Evolutionary conservation across 129 eudicot species (phyloP).

Genomic region (Centaurea solstitialis): DNA sequence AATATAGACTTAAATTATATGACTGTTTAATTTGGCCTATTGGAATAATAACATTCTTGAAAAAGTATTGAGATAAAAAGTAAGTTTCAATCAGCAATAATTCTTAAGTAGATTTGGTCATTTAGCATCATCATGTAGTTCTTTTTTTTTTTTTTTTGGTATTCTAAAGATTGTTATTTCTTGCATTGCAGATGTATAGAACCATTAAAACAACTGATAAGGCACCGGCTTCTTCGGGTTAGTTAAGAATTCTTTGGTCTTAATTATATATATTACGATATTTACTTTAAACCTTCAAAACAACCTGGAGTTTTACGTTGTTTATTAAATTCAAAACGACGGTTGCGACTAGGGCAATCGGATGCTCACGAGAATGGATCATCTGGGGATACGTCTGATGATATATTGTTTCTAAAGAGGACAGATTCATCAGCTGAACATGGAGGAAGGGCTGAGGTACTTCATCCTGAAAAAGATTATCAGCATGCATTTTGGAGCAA

Average conservation of each 20-base stretch:
- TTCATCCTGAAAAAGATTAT: slow-evolving; percentile 29
- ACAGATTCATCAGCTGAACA: slow-evolving; percentile 31
- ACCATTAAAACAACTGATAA: slow-evolving; percentile 94
- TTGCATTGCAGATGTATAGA: slow-evolving; percentile 78
- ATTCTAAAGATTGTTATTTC: background rate
- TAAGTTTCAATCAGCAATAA: background rate
- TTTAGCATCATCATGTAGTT: background rate
- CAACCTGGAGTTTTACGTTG: background rate
- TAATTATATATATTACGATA: background rate
- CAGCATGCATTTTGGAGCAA: slow-evolving; percentile 67
- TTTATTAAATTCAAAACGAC: slow-evolving; percentile 16
- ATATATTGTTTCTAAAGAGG: slow-evolving; percentile 43
- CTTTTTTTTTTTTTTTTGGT: background rate
- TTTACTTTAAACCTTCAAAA: background rate
- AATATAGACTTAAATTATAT: background rate
- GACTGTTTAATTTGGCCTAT: background rate
- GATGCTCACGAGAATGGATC: slow-evolving; percentile 67
- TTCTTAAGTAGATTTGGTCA: background rate
- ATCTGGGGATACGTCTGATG: slow-evolving; percentile 76
- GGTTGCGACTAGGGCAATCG: slow-evolving; percentile 56
- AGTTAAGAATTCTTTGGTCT: slow-evolving; percentile 5
- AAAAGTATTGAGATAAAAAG: background rate
- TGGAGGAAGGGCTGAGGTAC: slow-evolving; percentile 28
- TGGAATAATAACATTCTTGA: background rate
- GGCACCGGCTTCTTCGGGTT: slow-evolving; percentile 85